Percentiles rank a stretch among this genome's conserved stretches.
phyloP scores from a whole-genome alignment of 768 basidiomycete genomes.

The Sistotremastrum suecicum region DNA sequence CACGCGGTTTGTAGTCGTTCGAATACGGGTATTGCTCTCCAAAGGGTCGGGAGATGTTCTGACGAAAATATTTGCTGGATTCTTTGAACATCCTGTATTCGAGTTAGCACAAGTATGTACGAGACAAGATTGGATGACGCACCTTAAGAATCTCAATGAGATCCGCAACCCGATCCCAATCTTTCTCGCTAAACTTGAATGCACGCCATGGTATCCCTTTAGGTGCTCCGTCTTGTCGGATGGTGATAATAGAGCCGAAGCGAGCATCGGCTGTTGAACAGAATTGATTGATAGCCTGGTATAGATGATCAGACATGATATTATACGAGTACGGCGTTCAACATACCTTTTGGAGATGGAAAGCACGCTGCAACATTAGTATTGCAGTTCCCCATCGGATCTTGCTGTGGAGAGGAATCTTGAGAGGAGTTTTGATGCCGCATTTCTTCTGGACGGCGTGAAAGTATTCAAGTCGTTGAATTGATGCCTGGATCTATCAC shows the following conservation, averaged over 20 bases:
- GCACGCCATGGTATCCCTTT: slow-evolving; percentile 17
- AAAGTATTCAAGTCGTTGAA: slow-evolving; percentile 14
- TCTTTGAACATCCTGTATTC: slow-evolving; percentile 13
- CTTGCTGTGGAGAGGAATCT: slow-evolving; percentile 15
- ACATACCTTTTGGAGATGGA: slow-evolving; percentile 8
- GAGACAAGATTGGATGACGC: slow-evolving; percentile 3
- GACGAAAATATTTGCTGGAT: slow-evolving; percentile 17
- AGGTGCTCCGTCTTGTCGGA: slow-evolving; percentile 7
- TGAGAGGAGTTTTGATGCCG: slow-evolving; percentile 7
- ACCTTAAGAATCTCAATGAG: slow-evolving; percentile 8
- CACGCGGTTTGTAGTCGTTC: slow-evolving; percentile 16
- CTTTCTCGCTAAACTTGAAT: slow-evolving; percentile 9
- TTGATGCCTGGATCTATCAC: slow-evolving; percentile 13
- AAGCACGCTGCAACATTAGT: slow-evolving; percentile 11
- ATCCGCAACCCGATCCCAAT: slow-evolving; percentile 13
- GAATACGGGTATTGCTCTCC: slow-evolving; percentile 14
- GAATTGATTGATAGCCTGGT: slow-evolving; percentile 9
- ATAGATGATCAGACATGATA: no score
- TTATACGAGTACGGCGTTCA: no score
- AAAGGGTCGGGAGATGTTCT: slow-evolving; percentile 14
- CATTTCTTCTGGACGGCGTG: slow-evolving; percentile 10
- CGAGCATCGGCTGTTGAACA: slow-evolving; percentile 13
- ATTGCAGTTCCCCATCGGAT: slow-evolving; percentile 14
- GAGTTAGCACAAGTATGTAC: background rate
- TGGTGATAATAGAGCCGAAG: slow-evolving; percentile 18